Conservation (phyloP, 2,329 filamentous ascomycete genomes). For the Lachnellula hyalina region DNA sequence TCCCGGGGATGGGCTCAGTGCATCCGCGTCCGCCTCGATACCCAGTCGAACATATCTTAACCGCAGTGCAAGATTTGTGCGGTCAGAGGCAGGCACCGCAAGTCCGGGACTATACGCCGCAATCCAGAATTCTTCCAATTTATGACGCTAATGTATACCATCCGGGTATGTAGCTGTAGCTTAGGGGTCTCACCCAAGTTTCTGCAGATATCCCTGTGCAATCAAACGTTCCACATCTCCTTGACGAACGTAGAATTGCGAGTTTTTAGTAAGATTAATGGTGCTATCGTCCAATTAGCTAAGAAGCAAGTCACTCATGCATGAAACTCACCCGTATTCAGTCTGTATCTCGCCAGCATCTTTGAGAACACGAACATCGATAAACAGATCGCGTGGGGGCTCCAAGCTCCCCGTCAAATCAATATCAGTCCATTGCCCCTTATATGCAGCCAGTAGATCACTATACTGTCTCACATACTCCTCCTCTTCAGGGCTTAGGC, state of each 20-base stretch:
- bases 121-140: not conserved
- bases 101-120: not conserved
- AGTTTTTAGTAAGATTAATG: conserved; percentile 96
- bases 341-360: conserved; percentile 98
- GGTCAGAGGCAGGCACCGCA: not conserved
- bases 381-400: conserved; percentile 91
- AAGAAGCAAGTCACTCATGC: not conserved
- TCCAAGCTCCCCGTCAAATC: conserved; percentile 91
- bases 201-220: conserved; percentile 89
- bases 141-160: not conserved
- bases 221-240: conserved; percentile 94
- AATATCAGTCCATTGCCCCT: conserved; percentile 97
- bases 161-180: not conserved
- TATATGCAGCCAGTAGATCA: conserved; percentile 90
- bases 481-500: conserved; percentile 90
- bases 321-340: conserved; percentile 77
- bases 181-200: conserved; percentile 62
- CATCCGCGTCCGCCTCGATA: not conserved
- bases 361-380: conserved; percentile 91
- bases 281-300: conserved; percentile 49
- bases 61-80: not conserved
- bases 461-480: conserved; percentile 91
- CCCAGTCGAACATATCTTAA: not conserved
- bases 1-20: not conserved
- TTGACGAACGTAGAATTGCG: conserved; percentile 93